These are phyloP conservation scores for Colletotrichum sp. DNA, from an alignment of 2,329 filamentous ascomycete genomes.

Conservation along the genomic window DNA sequence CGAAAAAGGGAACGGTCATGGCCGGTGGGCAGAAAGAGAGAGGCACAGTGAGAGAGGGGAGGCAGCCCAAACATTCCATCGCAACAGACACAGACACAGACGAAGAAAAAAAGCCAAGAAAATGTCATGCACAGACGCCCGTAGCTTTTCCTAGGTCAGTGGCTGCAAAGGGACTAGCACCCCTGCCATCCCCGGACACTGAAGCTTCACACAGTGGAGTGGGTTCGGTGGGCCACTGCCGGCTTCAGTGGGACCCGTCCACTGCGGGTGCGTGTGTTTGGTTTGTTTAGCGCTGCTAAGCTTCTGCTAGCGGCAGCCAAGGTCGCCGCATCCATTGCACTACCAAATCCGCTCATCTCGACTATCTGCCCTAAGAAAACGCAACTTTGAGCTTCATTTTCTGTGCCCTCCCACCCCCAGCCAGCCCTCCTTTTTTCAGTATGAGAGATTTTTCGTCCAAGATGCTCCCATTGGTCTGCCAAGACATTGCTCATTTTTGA, in stretches of 20 bases:
- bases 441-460: conserved; percentile 8
- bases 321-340: conserved; percentile 8
- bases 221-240: background rate
- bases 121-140: background rate
- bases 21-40: background rate
- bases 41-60: background rate
- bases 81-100: background rate
- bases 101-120: background rate
- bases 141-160: background rate
- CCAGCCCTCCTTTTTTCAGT: background rate
- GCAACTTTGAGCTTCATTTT: conserved; percentile 1
- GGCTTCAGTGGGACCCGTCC: no score
- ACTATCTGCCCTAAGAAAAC: conserved; percentile 16
- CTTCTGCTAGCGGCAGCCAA: conserved; percentile 20
- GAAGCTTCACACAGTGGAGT: background rate
- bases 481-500: conserved; percentile 2
- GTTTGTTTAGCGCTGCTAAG: conserved; percentile 22
- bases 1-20: background rate
- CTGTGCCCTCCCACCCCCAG: background rate
- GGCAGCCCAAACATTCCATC: background rate
- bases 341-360: background rate
- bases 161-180: background rate
- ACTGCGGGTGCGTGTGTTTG: conserved; percentile 2
- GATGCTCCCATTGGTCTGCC: conserved; percentile 15
- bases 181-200: conserved; percentile 3